phyloP scores from a whole-genome alignment of 129 eudicot genomes.

The Centella asiatica region DNA sequence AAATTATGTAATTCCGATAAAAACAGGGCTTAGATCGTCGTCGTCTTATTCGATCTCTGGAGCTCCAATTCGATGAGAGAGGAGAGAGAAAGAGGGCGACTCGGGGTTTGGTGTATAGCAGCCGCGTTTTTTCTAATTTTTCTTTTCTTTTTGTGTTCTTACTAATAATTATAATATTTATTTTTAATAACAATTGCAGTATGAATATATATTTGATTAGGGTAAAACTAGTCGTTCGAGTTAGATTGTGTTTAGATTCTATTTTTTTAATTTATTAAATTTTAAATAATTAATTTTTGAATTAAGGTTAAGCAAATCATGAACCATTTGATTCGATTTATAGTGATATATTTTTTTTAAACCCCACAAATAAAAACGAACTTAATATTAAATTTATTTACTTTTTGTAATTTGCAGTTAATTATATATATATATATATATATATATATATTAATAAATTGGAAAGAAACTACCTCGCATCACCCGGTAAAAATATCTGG shows the following conservation, averaged over 20 bases:
- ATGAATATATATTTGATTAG: too few species aligned
- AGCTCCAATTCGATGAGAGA: constrained; percentile 51
- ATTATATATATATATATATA: not conserved
- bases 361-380: not conserved
- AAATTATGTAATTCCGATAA: constrained; percentile 19
- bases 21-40: constrained; percentile 37
- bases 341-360: not conserved
- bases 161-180: too few species aligned
- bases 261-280: too few species aligned
- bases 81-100: constrained; percentile 24
- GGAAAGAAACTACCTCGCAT: too few species aligned
- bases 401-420: not conserved
- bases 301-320: too few species aligned
- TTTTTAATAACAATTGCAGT: too few species aligned
- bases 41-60: constrained; percentile 42
- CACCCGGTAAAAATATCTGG: not conserved
- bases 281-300: too few species aligned
- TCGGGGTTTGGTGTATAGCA: constrained; percentile 74
- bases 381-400: not conserved
- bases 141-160: constrained; percentile 6
- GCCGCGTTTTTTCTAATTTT: constrained; percentile 58
- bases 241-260: too few species aligned
- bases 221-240: too few species aligned
- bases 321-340: too few species aligned
- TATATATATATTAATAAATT: too few species aligned